Evolutionary conservation across 1,139 yeast genomes (phyloP).

Genomic region (Diutina sp.): DNA sequence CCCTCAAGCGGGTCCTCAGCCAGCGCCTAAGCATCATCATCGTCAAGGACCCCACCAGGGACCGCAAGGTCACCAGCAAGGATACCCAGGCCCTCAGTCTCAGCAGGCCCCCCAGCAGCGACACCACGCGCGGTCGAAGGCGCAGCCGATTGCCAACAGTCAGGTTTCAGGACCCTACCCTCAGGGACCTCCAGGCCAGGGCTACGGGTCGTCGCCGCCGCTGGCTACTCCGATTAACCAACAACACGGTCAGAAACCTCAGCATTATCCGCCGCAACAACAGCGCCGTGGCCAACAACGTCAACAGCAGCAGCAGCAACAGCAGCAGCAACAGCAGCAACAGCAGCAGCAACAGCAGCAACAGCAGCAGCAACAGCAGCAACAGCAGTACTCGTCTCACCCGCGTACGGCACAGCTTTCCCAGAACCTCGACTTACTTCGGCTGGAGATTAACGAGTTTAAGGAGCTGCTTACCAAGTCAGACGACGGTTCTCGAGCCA

Average conservation of each 20-base stretch:
- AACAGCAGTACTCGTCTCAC: background rate
- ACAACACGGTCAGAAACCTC: background rate
- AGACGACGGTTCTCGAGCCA: conserved; percentile 9
- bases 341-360: background rate
- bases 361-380: background rate
- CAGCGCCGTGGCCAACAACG: background rate
- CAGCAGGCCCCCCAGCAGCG: background rate
- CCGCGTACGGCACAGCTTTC: conserved; percentile 12
- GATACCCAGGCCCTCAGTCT: background rate
- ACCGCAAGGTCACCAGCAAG: background rate
- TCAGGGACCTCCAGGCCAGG: background rate
- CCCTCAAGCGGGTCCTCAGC: background rate
- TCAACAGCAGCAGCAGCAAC: background rate
- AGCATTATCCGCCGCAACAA: background rate
- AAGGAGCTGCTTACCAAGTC: conserved; percentile 26
- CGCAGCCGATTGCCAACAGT: background rate
- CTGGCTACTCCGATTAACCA: background rate
- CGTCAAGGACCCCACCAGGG: background rate
- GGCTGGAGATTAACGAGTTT: conserved; percentile 34
- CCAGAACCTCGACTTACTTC: conserved; percentile 28
- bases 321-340: background rate
- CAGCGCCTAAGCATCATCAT: background rate
- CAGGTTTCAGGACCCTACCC: background rate
- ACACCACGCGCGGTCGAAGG: background rate
- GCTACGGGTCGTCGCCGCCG: background rate